A percentile compares a stretch with the other conserved stretches of the same genome.
phyloP scores from a whole-genome alignment of 345 rosid species.

The Isatis tinctoria region DNA sequence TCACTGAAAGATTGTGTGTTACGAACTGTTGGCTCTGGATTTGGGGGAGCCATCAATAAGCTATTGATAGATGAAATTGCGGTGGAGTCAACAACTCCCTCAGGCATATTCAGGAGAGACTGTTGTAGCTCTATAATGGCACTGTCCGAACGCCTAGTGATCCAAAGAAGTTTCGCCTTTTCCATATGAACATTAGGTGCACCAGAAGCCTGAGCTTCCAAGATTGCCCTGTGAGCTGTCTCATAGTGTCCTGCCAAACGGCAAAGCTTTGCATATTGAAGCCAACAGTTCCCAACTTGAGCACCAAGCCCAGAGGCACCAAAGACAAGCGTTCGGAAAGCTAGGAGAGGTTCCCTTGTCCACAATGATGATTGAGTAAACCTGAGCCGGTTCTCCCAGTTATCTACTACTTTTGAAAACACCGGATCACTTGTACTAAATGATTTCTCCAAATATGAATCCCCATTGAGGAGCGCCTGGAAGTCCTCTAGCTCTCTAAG shows the following conservation, averaged over 20 bases:
- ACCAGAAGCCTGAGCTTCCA: slow-evolving; percentile 92
- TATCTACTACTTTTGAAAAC: slow-evolving; percentile 60
- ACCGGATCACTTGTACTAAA: slow-evolving; percentile 49
- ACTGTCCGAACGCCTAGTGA: slow-evolving; percentile 80
- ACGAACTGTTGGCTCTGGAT: slow-evolving; percentile 50
- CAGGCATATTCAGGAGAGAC: slow-evolving; percentile 84
- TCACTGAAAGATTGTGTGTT: slow-evolving; percentile 58
- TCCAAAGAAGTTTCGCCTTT: slow-evolving; percentile 97
- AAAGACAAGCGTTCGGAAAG: slow-evolving; percentile 84
- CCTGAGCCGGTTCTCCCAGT: slow-evolving; percentile 88
- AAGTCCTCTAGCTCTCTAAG: slow-evolving; percentile 86
- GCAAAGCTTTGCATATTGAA: slow-evolving; percentile 96
- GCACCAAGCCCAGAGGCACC: slow-evolving; percentile 77
- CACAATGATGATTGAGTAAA: slow-evolving; percentile 88
- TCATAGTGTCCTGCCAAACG: slow-evolving; percentile 96
- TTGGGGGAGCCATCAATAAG: slow-evolving; percentile 66
- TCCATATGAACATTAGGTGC: slow-evolving; percentile 88
- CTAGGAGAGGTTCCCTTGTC: slow-evolving; percentile 96
- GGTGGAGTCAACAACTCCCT: slow-evolving; percentile 69
- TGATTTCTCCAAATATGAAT: slow-evolving; percentile 81
- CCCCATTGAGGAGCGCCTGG: slow-evolving; percentile 55
- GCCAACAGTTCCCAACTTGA: slow-evolving; percentile 95
- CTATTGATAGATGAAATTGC: slow-evolving; percentile 67
- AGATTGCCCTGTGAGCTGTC: slow-evolving; percentile 86
- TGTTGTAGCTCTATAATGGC: slow-evolving; percentile 91